Conservation (phyloP, 108 stramenopile genomes). For the Conticribra guillardii region DNA sequence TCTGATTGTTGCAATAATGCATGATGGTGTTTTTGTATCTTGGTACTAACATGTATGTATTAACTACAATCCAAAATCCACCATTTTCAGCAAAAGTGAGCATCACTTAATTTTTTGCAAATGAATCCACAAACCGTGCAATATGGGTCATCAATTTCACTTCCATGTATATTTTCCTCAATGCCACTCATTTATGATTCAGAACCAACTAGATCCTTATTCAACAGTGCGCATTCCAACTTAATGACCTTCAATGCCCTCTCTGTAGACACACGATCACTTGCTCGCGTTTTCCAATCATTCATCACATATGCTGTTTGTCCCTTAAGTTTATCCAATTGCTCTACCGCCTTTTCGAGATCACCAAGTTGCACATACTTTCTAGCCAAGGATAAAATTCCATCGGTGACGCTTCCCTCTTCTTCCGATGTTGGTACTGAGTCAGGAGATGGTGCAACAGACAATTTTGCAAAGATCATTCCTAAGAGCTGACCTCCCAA, state of each 20-base stretch:
- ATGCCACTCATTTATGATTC: conserved; percentile 5
- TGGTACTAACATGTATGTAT: too few species aligned
- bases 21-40: too few species aligned
- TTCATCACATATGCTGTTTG: conserved; percentile 76
- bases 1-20: too few species aligned
- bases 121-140: too few species aligned
- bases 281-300: conserved; percentile 74
- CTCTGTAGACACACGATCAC: conserved; percentile 76
- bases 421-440: conserved; percentile 63
- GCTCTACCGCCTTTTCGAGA: conserved; percentile 70
- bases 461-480: conserved; percentile 72
- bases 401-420: conserved; percentile 61
- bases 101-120: too few species aligned
- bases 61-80: too few species aligned
- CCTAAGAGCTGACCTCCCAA: conserved; percentile 80
- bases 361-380: conserved; percentile 79
- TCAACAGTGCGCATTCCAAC: conserved; percentile 82
- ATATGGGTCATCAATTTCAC: too few species aligned
- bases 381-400: conserved; percentile 66
- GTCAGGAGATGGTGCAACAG: conserved; percentile 70
- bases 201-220: conserved; percentile 60
- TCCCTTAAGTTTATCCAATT: conserved; percentile 70
- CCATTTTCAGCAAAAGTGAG: too few species aligned
- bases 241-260: conserved; percentile 83
- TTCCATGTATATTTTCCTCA: too few species aligned